These are phyloP conservation scores for Mycena amicta DNA, from an alignment of 768 basidiomycete species.

Conservation along the genomic window DNA sequence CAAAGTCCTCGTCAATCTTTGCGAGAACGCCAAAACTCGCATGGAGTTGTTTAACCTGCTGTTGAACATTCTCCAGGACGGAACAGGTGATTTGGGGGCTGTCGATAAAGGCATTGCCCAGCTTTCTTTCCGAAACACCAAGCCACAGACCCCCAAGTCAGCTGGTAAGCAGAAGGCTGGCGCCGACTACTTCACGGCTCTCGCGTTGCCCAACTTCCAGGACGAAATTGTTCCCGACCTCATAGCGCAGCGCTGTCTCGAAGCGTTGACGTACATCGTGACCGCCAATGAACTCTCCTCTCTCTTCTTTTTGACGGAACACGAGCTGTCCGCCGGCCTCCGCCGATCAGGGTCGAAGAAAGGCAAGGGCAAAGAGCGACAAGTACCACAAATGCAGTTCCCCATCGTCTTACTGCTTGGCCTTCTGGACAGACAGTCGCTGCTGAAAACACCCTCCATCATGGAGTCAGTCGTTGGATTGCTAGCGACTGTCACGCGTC, in stretches of 20 bases:
- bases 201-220: constrained; percentile 54
- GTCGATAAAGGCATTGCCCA: constrained; percentile 95
- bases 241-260: constrained; percentile 91
- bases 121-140: constrained; percentile 72
- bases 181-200: constrained; percentile 52
- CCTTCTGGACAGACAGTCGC: constrained; percentile 81
- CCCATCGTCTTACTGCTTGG: constrained; percentile 89
- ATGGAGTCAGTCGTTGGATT: constrained; percentile 92
- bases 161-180: constrained; percentile 71
- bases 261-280: constrained; percentile 88
- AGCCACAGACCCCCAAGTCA: constrained; percentile 55
- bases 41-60: constrained; percentile 93
- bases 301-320: constrained; percentile 93
- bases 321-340: constrained; percentile 83
- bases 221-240: constrained; percentile 89
- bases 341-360: constrained; percentile 73
- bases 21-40: constrained; percentile 91
- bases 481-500: constrained; percentile 86
- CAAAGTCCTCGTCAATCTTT: constrained; percentile 90
- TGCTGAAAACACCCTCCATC: constrained; percentile 86
- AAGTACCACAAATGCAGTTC: constrained; percentile 77
- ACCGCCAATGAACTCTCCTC: constrained; percentile 81
- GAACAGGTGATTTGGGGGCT: constrained; percentile 86
- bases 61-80: constrained; percentile 92
- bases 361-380: constrained; percentile 93